Evolutionary conservation across 179 eudicot genomes (phyloP), one percentile per base, ranked within the genome.

Genomic region (Drosera spatulata): DNA sequence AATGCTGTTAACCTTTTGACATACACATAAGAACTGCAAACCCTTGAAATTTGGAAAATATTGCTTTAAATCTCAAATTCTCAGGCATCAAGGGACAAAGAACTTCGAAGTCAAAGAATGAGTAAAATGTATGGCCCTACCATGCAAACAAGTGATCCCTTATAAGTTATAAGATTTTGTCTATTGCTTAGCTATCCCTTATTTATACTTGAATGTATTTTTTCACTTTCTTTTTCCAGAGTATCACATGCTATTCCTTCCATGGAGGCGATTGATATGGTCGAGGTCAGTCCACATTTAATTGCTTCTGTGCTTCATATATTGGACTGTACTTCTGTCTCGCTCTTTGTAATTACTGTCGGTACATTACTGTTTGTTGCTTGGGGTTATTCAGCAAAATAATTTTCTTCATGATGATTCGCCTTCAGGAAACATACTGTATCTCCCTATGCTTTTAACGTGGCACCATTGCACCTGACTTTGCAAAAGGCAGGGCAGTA

Each of bases 171-270:
- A 22, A 22, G 33, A 22, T 22, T 22, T 22, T 22, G 33, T 22
- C 22, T n/a, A 51, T 12, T 9, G 51, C 13, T 49, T 12, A 49
- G 1, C 13, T 51, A 51, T 6, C 4, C 33, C 55, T 51, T 51
- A n/a, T 4, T 50, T 11, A 11, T 51, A 4, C 15, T 14, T 51
- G 22, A 47, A 12, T 38, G 33, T 41, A 39, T 10, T 41, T 9
- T 52, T 10, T 56, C 2, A 43, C 10, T 8, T 54, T 53, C 8
- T 14, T 50, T 58, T 57, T 77, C 73, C 87, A 93, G 99, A 70
- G 99, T 93, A 39, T 77, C 90, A 72, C 95, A 93, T 69, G 87
- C 95, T 7, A 89, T 93, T 69, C 99, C 99, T 70, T 75, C 99
- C 15, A 77, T 79, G 71, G 99, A 89, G 76, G 97, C 99, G 46